Evolutionary conservation across 768 basidiomycete species (phyloP), one percentile per base, ranked within the genome.

Genomic region (Pulveroboletus sp.): DNA sequence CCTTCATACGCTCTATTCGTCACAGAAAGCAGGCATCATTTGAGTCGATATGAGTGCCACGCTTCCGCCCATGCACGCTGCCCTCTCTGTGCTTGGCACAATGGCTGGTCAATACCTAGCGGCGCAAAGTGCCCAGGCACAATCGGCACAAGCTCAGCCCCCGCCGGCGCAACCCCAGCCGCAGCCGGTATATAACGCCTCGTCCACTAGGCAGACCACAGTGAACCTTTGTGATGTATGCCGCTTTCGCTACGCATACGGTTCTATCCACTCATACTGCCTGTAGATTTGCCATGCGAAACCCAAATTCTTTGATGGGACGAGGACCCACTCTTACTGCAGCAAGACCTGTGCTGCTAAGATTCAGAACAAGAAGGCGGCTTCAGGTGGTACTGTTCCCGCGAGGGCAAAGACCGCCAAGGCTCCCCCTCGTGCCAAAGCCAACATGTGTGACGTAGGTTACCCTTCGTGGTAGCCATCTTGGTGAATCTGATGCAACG

Each of bases 281-380:
- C 52, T 50, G 19, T 43, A 84, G 83, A 69, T 72, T 35, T 85
- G 83, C 59, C 76, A 79, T 49, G 53, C 68, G 29, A 74, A 77
- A 42, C 80, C 81, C 20, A 84, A 79, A 56, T 76, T 76, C 58
- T 70, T 71, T 54, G 82, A 83, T 51, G 79, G 80, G 12, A 68
- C 63, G 40, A 80, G 76, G 60, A 76, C 73, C 5, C 81, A 82
- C 60, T 72, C 76, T 0, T 84, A 76, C 55, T 84, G 82, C 55
- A 68, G 79, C 58, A 83, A 79, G 68, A 74, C 73, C 6, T 84
- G 82, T 58, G 70, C 71, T 35, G 77, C 80, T n/a, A 59, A 77
- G 75, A 66, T 68, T 49, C 57, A 70, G 71, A 64, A 56, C 49
- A 58, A 57, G 59, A 58, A 58, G 59, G 55, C 56, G 36, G 45